These are phyloP conservation scores for Carallia brachiata DNA, from an alignment of 345 rosid species.

Conservation along the genomic window DNA sequence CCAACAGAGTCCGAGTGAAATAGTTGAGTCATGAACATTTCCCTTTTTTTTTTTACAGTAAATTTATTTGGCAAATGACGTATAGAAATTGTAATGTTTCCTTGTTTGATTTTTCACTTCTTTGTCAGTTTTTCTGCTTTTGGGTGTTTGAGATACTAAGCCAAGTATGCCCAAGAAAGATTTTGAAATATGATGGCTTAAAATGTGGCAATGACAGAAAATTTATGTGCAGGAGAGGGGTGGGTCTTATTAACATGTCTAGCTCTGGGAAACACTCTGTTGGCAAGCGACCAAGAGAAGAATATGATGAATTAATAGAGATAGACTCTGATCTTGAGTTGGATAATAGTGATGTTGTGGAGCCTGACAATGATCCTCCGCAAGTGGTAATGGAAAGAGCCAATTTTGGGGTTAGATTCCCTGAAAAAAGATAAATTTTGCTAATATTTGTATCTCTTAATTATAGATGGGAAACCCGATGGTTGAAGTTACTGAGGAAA, in stretches of 20 bases:
- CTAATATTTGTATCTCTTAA: conserved; percentile 7
- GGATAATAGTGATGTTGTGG: conserved; percentile 61
- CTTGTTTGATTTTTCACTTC: not conserved
- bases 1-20: conserved; percentile 34
- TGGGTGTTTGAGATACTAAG: not conserved
- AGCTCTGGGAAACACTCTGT: conserved; percentile 31
- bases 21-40: conserved; percentile 40
- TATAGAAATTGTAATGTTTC: conserved; percentile 1
- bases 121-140: not conserved
- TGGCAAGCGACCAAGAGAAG: conserved; percentile 33
- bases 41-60: not conserved
- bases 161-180: too few species aligned
- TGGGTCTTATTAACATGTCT: conserved; percentile 38
- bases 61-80: too few species aligned
- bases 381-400: conserved; percentile 40
- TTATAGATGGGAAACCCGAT: conserved; percentile 73
- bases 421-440: not conserved
- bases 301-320: conserved; percentile 49
- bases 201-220: not conserved
- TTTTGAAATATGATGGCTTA: too few species aligned
- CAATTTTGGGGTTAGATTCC: conserved; percentile 1
- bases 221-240: conserved; percentile 39
- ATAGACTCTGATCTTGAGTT: conserved; percentile 79
- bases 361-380: conserved; percentile 68
- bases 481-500: conserved; percentile 68